Conservation (phyloP, 345 rosid genomes). For the Syzygium grande region DNA sequence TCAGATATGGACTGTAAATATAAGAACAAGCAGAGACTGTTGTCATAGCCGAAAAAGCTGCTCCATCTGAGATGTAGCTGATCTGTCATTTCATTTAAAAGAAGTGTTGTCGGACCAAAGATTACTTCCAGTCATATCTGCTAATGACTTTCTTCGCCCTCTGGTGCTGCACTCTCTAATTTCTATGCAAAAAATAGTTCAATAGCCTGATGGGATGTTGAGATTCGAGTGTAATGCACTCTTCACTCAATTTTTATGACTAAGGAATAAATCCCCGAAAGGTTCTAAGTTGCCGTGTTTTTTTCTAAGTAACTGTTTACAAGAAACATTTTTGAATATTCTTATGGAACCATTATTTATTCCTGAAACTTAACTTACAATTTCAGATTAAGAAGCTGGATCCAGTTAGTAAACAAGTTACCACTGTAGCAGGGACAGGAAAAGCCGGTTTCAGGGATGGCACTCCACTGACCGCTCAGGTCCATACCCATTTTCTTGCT, state of each 20-base stretch:
- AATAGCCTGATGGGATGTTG: not conserved
- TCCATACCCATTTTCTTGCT: slow-evolving; percentile 2
- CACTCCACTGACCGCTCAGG: slow-evolving; percentile 62
- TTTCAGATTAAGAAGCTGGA: slow-evolving; percentile 83
- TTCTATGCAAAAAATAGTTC: not conserved
- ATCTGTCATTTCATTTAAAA: not conserved
- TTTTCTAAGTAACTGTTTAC: not conserved
- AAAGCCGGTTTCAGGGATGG: slow-evolving; percentile 96
- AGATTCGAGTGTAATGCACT: not conserved
- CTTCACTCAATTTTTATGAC: not conserved
- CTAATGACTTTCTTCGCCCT: not conserved
- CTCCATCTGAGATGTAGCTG: not conserved
- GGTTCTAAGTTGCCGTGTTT: not conserved
- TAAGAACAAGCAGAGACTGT: not conserved
- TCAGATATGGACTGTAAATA: not conserved
- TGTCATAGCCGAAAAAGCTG: not conserved
- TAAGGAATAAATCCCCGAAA: not conserved
- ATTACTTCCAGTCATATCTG: not conserved
- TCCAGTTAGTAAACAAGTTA: slow-evolving; percentile 62
- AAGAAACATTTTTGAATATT: not conserved
- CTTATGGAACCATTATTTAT: not conserved
- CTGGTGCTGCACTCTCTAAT: not conserved
- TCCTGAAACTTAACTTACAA: not conserved
- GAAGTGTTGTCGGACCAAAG: not conserved
- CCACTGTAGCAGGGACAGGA: slow-evolving; percentile 83